Base-by-base conservation (phyloP, 1,139 yeast species). In the Blastobotrys malaysiensis region DNA sequence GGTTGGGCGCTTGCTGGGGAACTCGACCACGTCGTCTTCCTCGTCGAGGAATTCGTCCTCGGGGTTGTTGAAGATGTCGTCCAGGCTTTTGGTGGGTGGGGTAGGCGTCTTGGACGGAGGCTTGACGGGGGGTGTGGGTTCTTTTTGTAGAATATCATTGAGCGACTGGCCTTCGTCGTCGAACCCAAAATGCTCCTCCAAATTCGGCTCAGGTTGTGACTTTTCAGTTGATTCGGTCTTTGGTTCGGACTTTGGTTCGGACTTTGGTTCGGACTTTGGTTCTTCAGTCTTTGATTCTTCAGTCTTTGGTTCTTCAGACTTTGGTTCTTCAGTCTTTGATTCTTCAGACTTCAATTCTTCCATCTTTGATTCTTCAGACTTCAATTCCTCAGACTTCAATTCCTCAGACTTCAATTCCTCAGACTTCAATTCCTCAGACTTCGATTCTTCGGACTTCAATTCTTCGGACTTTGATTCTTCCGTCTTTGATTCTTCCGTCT, bases 361-460 rank as follows among this genome's bases (percentile, higher is more conserved):
- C 11, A 19, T 48, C 31, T 55, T 48, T 27, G 47, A 21, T 22
- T 47, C 46, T 18, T 9, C n/a, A n/a, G n/a, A n/a, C n/a, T n/a
- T 11, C 16, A 5, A 39, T 6, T 46, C 46, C 18, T 53, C 45
- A 31, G 45, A 18, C 11, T 49, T 24, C 13, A 43, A 13, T 18
- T 49, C 53, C 2, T 52, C 43, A 2, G 22, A 36, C 27, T 50
- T 47, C 20, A 36, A 16, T 27, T 47, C 45, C 13, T 46, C 21
- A 43, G 49, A 48, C 36, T 48, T 36, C 43, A 22, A 9, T 22
- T 52, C 54, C 27, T 50, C 49, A 6, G 43, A 39, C 18, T 46
- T 9, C n/a, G 49, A 14, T 21, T 52, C 59, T 31, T 52, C 60
- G 44, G 13, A 39, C 51, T 47, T 11, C 16, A 5, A 39, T 6